Percentiles rank a stretch among this genome's conserved stretches.
Conservation (phyloP, 2,329 filamentous ascomycete species). For the Calonectria fujianensis region DNA sequence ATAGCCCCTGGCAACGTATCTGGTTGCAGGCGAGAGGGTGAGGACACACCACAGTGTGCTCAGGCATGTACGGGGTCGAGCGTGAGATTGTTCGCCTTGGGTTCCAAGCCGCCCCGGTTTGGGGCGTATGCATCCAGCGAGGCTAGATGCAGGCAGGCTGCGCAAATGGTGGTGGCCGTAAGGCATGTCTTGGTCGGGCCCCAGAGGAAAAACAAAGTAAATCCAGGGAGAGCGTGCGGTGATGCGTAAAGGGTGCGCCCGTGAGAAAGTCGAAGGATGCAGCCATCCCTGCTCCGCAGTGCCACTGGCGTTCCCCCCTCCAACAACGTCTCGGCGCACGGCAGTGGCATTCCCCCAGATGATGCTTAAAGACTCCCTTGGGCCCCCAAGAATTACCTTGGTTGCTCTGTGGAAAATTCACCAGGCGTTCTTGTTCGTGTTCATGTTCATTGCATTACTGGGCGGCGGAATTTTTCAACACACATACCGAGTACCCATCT, state of each 20-base stretch:
- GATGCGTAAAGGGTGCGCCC: slow-evolving; percentile 38
- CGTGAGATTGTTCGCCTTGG: slow-evolving; percentile 30
- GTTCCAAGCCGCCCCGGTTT: background rate
- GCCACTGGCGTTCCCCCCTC: slow-evolving; percentile 50
- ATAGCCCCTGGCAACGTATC: slow-evolving; percentile 18
- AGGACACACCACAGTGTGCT: slow-evolving; percentile 3
- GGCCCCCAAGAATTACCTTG: slow-evolving; percentile 40
- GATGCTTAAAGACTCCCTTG: slow-evolving; percentile 54
- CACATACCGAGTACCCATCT: slow-evolving; percentile 34
- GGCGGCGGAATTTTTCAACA: slow-evolving; percentile 12
- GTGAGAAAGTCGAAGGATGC: slow-evolving; percentile 43
- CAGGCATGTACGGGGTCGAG: slow-evolving; percentile 6
- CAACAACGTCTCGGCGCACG: slow-evolving; percentile 51
- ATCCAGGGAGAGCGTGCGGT: slow-evolving; percentile 37
- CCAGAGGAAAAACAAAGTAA: slow-evolving; percentile 32
- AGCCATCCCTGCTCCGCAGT: slow-evolving; percentile 52
- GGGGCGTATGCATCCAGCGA: slow-evolving; percentile 31
- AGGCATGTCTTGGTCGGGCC: slow-evolving; percentile 40
- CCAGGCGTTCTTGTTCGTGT: slow-evolving; percentile 16
- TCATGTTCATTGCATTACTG: slow-evolving; percentile 26
- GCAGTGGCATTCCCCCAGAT: slow-evolving; percentile 50
- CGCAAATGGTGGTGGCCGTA: slow-evolving; percentile 11
- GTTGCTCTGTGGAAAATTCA: slow-evolving; percentile 21
- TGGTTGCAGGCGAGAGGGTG: slow-evolving; percentile 5
- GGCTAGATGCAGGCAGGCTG: slow-evolving; percentile 24